Percentiles rank a stretch among this genome's conserved stretches.
phyloP scores from a whole-genome alignment of 805 yeast species.

The Nakazawaea ishiwadae region DNA sequence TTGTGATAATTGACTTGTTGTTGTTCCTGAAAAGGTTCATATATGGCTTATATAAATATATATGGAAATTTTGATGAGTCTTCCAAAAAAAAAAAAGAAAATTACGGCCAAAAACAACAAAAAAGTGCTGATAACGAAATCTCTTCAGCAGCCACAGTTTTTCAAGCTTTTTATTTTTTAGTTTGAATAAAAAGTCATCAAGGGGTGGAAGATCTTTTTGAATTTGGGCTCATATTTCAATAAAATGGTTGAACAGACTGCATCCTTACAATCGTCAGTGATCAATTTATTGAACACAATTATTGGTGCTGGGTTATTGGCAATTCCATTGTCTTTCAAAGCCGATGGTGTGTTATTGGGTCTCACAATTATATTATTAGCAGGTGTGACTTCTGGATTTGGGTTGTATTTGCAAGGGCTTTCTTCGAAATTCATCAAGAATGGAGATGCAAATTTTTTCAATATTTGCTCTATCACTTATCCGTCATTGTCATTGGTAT shows the following conservation, averaged over 20 bases:
- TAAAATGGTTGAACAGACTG: conserved; percentile 19
- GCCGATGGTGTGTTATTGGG: conserved; percentile 67
- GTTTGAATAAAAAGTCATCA: too few relatives aligned
- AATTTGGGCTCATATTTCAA: too few relatives aligned
- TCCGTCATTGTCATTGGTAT: conserved; percentile 64
- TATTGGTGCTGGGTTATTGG: conserved; percentile 75
- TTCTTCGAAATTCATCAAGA: conserved; percentile 50
- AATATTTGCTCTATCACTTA: conserved; percentile 66
- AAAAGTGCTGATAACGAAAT: background rate
- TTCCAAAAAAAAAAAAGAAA: background rate
- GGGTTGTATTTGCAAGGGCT: conserved; percentile 63
- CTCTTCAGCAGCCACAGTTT: background rate
- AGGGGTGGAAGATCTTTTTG: too few relatives aligned
- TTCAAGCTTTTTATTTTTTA: background rate
- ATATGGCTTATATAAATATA: background rate
- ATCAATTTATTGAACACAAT: conserved; percentile 72
- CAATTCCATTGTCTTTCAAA: conserved; percentile 68
- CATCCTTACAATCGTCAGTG: conserved; percentile 54
- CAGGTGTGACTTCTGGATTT: conserved; percentile 61
- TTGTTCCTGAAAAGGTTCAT: background rate
- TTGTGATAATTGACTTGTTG: background rate
- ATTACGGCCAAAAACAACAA: background rate
- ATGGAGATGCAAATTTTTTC: conserved; percentile 67
- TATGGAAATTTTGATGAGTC: background rate
- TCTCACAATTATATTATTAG: conserved; percentile 45